Evolutionary conservation across 768 basidiomycete genomes (phyloP).

Genomic region (Amanita pseudoporphyria): DNA sequence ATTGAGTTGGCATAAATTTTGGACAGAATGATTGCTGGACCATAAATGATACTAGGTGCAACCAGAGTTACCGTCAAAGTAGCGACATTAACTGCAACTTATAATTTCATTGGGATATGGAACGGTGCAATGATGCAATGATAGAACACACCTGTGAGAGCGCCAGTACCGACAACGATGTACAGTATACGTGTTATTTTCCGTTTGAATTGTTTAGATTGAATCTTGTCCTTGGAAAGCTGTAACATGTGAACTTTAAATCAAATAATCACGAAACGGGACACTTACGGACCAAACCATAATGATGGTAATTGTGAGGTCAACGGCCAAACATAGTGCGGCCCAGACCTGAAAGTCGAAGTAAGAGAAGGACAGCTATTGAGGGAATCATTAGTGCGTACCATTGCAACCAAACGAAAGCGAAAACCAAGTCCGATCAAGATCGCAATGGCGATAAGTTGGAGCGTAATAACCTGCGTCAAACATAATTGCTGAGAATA

Average conservation of each 20-base stretch:
- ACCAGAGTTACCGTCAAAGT: conserved; percentile 20
- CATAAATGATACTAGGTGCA: conserved; percentile 16
- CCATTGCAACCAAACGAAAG: too few relatives aligned
- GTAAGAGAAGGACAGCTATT: not conserved
- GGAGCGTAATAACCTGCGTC: not conserved
- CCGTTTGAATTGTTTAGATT: conserved; percentile 16
- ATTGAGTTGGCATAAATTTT: conserved; percentile 27
- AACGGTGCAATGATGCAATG: not conserved
- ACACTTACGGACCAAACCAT: conserved; percentile 23
- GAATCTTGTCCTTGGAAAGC: conserved; percentile 17
- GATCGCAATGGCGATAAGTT: not conserved
- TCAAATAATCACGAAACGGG: too few relatives aligned
- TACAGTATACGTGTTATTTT: conserved; percentile 20
- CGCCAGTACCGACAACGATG: conserved; percentile 25
- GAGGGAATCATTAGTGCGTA: not conserved
- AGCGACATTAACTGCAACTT: conserved; percentile 23
- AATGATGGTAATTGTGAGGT: conserved; percentile 20
- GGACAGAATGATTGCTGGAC: conserved; percentile 22
- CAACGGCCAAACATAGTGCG: conserved; percentile 19
- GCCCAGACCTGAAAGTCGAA: conserved; percentile 16
- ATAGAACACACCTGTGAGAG: conserved; percentile 17
- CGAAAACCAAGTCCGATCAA: not conserved
- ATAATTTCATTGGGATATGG: not conserved
- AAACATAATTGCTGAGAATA: not conserved
- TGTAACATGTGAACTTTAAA: not conserved